Conservation (phyloP, 2,329 filamentous ascomycete species). For the Colletotrichum orchidophilum region DNA sequence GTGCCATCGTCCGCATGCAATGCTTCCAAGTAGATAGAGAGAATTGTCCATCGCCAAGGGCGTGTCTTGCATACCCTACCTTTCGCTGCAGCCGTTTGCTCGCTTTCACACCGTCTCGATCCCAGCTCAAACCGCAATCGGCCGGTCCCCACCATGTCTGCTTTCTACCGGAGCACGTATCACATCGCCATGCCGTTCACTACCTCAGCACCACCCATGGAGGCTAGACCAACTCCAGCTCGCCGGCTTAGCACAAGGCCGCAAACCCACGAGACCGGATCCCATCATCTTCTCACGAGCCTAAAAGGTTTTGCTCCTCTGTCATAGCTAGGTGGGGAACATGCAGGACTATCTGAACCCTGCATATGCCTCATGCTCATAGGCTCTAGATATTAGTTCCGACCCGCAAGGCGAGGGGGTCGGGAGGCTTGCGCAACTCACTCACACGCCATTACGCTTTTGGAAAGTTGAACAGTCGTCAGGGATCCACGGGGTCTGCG, state of each 20-base stretch:
- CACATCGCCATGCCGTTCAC: neutral
- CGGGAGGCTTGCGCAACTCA: neutral
- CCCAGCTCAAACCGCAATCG: neutral
- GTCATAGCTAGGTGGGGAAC: neutral
- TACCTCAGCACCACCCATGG: neutral
- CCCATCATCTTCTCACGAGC: neutral
- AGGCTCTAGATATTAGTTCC: neutral
- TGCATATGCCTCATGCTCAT: neutral
- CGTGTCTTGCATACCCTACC: neutral
- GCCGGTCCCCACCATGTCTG: neutral
- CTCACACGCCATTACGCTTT: neutral
- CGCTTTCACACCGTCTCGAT: neutral
- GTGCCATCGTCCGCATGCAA: neutral
- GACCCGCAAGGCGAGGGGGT: neutral
- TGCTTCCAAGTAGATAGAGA: neutral
- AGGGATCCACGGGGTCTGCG: conserved; percentile 10
- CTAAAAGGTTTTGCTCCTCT: neutral
- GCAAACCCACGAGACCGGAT: neutral
- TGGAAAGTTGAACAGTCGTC: neutral
- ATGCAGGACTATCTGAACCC: neutral
- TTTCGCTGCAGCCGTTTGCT: neutral
- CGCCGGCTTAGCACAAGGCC: neutral
- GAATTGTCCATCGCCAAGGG: neutral
- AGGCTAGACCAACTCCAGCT: conserved; percentile 4
- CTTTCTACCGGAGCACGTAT: neutral